Evolutionary conservation across 2,329 filamentous ascomycete species (phyloP).

Genomic region (Talaromyces sp.): DNA sequence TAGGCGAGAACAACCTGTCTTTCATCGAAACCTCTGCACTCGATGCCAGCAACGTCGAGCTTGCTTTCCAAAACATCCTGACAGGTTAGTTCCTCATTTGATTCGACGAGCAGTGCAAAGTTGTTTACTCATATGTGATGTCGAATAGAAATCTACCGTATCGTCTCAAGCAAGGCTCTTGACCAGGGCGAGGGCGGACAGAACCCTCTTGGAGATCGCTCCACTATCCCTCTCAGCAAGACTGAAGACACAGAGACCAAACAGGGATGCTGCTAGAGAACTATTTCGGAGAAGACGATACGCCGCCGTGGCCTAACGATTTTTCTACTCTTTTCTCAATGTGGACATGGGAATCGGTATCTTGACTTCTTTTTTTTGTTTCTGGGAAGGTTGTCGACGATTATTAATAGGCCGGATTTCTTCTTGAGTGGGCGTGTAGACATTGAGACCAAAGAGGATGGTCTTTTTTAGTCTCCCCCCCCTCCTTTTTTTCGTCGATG

Average conservation of each 20-base stretch:
- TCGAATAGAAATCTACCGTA: conserved; percentile 88
- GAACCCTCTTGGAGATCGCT: conserved; percentile 74
- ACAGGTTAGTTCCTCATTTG: conserved; percentile 64
- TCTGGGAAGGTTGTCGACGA: not conserved
- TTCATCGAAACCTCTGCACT: conserved; percentile 99
- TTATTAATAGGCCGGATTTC: not conserved
- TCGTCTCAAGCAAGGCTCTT: conserved; percentile 95
- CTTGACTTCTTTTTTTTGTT: not conserved
- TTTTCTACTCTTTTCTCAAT: not conserved
- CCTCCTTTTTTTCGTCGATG: not conserved
- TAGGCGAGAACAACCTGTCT: conserved; percentile 94
- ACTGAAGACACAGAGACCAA: conserved; percentile 75
- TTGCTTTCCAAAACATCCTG: conserved; percentile 98
- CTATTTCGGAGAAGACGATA: conserved; percentile 18
- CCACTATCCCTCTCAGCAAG: conserved; percentile 79
- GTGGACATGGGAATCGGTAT: not conserved
- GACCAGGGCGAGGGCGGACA: conserved; percentile 81
- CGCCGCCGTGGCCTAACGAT: conserved; percentile 12
- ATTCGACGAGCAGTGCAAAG: conserved; percentile 11
- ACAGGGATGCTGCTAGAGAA: conserved; percentile 41
- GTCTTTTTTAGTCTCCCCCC: not conserved
- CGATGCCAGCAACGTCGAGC: conserved; percentile 97
- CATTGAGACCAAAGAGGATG: not conserved
- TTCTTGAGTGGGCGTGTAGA: not conserved
- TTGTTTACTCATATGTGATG: conserved; percentile 8